phyloP scores from a whole-genome alignment of 768 basidiomycete species.

The Pleurotus sapidus region DNA sequence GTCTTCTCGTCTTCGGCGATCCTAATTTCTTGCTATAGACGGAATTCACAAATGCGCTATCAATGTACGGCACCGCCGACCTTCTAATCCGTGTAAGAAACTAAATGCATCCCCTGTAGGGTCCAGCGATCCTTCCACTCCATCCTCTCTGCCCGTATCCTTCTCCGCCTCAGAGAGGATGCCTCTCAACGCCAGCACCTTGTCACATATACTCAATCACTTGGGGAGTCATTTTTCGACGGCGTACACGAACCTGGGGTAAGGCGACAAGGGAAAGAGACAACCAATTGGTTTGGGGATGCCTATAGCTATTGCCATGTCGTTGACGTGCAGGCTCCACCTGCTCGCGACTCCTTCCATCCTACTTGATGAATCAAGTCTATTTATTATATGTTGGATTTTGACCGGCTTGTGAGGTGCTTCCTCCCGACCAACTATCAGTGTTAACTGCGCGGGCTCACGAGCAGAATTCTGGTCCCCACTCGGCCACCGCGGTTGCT shows the following conservation, averaged over 20 bases:
- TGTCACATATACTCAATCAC: background rate
- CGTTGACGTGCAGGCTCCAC: no score
- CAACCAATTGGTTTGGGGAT: background rate
- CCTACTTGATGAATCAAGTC: no score
- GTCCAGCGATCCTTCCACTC: constrained; percentile 2
- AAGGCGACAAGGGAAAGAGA: background rate
- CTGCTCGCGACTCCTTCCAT: no score
- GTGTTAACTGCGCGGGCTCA: no score
- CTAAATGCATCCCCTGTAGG: background rate
- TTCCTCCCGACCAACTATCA: no score
- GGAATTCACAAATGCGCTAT: background rate
- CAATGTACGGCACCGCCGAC: background rate
- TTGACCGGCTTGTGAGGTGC: no score
- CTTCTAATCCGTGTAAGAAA: background rate
- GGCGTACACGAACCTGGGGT: background rate
- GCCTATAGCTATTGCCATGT: background rate
- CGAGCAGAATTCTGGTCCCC: no score
- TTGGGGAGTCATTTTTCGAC: background rate
- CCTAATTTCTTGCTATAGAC: background rate
- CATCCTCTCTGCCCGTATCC: background rate
- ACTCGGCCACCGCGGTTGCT: no score
- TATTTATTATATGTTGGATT: no score
- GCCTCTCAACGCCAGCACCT: background rate
- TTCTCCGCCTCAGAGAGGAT: constrained; percentile 1
- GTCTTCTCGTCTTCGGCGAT: no score